Base-by-base conservation (phyloP, 1,284 basidiomycete species). In the Psilocybe mexicana region DNA sequence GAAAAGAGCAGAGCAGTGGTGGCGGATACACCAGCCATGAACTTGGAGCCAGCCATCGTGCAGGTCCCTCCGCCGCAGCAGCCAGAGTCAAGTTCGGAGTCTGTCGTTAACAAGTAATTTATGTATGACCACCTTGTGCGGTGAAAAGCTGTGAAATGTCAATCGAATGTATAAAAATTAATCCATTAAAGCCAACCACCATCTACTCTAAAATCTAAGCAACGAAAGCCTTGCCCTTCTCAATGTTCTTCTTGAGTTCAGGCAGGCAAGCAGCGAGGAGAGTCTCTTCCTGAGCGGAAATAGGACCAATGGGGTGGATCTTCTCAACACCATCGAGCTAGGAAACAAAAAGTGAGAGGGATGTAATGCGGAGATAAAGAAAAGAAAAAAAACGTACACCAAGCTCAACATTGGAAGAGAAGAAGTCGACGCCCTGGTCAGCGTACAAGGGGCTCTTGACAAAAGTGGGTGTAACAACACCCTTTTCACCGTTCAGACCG, bases 241-340 rank as follows among this genome's bases (percentile, higher is more conserved):
- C 87, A 70, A 98, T 96, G 87, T 97, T 97, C 87, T 94, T 95
- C 86, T 92, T 92, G 70, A 96, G 85, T 72, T 96, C 94, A 63
- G 94, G 93, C 71, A 96, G 74, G 81, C 90, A 93, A 51, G 90
- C 94, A 46, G 87, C 90, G 69, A 97, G 79, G 61, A 96, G 84
- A 74, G 89, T 87, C 83, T 96, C 74, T 80, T 97, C 95, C 72
- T 90, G 83, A 46, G 86, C 79, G 36, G 90, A 82, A 68, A 97
- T 71, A 42, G 79, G 67, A 52, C 95, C 95, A 60, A 97, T 73
- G 28, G 88, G 85, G 80, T 90, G 80, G 72, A 98, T 96, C 79
- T 88, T 92, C 79, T 89, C 88, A 63, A 96, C 93, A 83, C 95
- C 95, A 63, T 94, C 86, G 60, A 79, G 74, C 90, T 93, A 67